Percentiles rank a stretch among this genome's conserved stretches.
Evolutionary conservation across 2,329 filamentous ascomycete genomes (phyloP).

Genomic region (Hypomyces rosellus): DNA sequence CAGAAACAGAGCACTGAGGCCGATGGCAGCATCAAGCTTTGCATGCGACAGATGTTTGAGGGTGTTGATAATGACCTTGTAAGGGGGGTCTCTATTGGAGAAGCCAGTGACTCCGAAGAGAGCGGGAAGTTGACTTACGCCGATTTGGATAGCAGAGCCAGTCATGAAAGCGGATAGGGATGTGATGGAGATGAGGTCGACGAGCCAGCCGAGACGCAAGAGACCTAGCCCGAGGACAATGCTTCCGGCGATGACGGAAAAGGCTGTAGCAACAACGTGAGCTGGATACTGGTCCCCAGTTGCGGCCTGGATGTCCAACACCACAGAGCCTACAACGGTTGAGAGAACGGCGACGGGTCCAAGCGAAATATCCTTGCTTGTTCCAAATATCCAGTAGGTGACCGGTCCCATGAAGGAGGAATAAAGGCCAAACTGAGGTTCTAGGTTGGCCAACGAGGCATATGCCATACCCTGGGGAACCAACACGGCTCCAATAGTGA

Average conservation of each 20-base stretch:
- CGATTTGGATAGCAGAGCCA: slow-evolving; percentile 85
- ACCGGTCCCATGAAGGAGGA: slow-evolving; percentile 94
- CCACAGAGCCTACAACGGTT: slow-evolving; percentile 77
- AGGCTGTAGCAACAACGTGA: slow-evolving; percentile 67
- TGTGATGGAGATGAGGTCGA: slow-evolving; percentile 85
- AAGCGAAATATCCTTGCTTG: slow-evolving; percentile 97
- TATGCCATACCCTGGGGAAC: slow-evolving; percentile 98
- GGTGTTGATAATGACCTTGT: slow-evolving; percentile 75
- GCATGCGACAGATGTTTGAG: slow-evolving; percentile 63
- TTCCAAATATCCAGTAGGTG: slow-evolving; percentile 96
- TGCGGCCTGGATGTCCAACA: slow-evolving; percentile 53
- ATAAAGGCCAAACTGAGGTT: slow-evolving; percentile 70
- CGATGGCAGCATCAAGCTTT: slow-evolving; percentile 77
- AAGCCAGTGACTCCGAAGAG: slow-evolving; percentile 75
- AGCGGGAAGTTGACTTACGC: slow-evolving; percentile 71
- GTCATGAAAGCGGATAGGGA: slow-evolving; percentile 97
- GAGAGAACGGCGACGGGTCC: slow-evolving; percentile 95
- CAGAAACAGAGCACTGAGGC: slow-evolving; percentile 70
- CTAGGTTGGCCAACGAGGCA: slow-evolving; percentile 73
- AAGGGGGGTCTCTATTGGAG: slow-evolving; percentile 71
- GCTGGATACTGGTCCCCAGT: slow-evolving; percentile 49
- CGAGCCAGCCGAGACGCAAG: slow-evolving; percentile 77
- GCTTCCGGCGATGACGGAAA: slow-evolving; percentile 70
- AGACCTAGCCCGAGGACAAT: slow-evolving; percentile 77
- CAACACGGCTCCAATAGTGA: slow-evolving; percentile 59